phyloP scores from a whole-genome alignment of 768 basidiomycete species.

The Calocybe cyanea region DNA sequence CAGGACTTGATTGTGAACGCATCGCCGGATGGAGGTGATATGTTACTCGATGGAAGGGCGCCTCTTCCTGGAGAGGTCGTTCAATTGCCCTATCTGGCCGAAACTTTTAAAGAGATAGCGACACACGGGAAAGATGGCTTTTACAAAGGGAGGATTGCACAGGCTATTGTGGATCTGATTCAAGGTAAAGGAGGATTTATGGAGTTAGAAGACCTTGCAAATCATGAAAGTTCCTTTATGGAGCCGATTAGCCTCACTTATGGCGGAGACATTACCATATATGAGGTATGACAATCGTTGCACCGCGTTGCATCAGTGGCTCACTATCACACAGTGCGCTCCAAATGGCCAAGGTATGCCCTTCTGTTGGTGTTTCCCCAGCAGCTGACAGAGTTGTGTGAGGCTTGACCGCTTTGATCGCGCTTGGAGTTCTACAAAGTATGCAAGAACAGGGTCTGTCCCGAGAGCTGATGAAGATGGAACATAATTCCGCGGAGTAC shows the following conservation, averaged over 20 bases:
- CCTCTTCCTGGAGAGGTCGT: slow-evolving; percentile 85
- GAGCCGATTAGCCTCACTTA: slow-evolving; percentile 93
- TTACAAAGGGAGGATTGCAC: slow-evolving; percentile 87
- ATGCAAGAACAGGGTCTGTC: slow-evolving; percentile 73
- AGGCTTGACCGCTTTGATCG: slow-evolving; percentile 87
- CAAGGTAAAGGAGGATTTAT: slow-evolving; percentile 90
- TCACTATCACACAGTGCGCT: slow-evolving; percentile 58
- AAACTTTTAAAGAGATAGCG: slow-evolving; percentile 78
- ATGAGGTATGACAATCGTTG: slow-evolving; percentile 57
- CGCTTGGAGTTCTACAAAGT: slow-evolving; percentile 88
- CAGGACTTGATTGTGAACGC: slow-evolving; percentile 72
- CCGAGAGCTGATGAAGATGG: slow-evolving; percentile 68
- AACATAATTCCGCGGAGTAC: slow-evolving; percentile 90
- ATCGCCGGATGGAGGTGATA: slow-evolving; percentile 81
- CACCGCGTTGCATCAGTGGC: not conserved
- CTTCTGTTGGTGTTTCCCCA: too few species aligned
- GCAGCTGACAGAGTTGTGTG: not conserved
- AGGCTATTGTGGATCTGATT: slow-evolving; percentile 85
- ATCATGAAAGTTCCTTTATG: slow-evolving; percentile 73
- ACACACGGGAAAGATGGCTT: slow-evolving; percentile 87
- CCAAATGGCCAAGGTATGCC: slow-evolving; percentile 87
- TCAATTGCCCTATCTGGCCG: slow-evolving; percentile 74
- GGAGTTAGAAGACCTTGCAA: slow-evolving; percentile 90
- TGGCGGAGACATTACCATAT: slow-evolving; percentile 81
- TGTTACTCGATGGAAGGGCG: slow-evolving; percentile 81